These are phyloP conservation scores for Tricholoma terreum DNA, from an alignment of 768 basidiomycete genomes.

Conservation along the genomic window DNA sequence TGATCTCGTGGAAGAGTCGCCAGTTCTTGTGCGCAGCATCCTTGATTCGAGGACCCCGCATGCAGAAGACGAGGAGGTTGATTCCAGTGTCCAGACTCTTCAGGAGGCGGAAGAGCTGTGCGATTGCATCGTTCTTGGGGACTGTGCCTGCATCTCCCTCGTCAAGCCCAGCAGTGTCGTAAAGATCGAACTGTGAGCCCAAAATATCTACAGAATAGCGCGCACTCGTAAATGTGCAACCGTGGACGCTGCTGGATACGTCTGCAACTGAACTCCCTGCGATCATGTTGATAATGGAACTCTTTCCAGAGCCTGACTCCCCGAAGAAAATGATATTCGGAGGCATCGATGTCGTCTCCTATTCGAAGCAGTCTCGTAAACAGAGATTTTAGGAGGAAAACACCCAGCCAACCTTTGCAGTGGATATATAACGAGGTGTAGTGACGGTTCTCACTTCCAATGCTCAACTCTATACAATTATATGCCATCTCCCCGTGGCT, in stretches of 20 bases:
- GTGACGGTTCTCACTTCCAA: background rate
- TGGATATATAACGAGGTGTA: background rate
- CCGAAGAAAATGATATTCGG: conserved; percentile 40
- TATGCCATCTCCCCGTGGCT: background rate
- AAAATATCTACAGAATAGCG: conserved; percentile 22
- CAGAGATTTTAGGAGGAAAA: background rate
- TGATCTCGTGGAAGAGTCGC: conserved; percentile 32
- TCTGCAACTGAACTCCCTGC: conserved; percentile 23
- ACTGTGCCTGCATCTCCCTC: conserved; percentile 28
- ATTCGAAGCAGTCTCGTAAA: background rate
- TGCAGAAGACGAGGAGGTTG: conserved; percentile 38
- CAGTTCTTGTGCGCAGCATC: conserved; percentile 35
- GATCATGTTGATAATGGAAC: conserved; percentile 43
- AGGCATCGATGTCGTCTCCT: background rate
- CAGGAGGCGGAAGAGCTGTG: conserved; percentile 28
- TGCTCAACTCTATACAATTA: background rate
- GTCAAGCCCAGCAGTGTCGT: conserved; percentile 40
- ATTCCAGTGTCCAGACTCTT: conserved; percentile 32
- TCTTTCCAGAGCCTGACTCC: conserved; percentile 37
- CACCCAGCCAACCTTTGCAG: background rate
- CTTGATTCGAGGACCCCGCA: conserved; percentile 37
- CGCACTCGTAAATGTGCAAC: conserved; percentile 33
- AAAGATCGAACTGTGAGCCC: conserved; percentile 22
- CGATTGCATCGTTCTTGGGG: conserved; percentile 18
- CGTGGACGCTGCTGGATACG: conserved; percentile 28